Conservation (phyloP, 176 grass and related monocot genomes). For the Carex parvula region DNA sequence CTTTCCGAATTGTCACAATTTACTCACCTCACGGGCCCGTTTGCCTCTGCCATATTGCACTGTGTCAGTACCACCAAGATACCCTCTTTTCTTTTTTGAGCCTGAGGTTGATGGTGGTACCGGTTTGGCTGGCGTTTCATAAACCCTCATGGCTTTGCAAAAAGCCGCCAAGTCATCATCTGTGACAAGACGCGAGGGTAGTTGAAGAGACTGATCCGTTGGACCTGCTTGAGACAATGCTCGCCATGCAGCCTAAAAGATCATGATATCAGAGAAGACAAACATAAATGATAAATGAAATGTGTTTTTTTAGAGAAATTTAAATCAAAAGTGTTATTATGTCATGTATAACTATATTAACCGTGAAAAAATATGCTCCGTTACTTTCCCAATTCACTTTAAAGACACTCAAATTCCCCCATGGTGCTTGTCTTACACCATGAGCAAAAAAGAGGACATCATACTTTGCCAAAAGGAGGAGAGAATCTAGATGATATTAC, state of each 20-base stretch:
- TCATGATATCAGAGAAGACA: conserved; percentile 15
- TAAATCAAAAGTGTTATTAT: not conserved
- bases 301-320: not conserved
- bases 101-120: conserved; percentile 14
- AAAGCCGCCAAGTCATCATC: conserved; percentile 76
- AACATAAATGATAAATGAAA: not conserved
- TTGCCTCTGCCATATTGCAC: conserved; percentile 96
- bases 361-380: not conserved
- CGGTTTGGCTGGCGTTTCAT: conserved; percentile 50
- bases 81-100: conserved; percentile 64
- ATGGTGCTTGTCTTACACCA: not conserved
- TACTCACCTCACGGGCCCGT: conserved; percentile 88
- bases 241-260: conserved; percentile 62
- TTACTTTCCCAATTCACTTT: not conserved
- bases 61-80: conserved; percentile 71
- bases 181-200: conserved; percentile 86
- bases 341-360: not conserved
- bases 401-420: not conserved
- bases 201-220: conserved; percentile 37
- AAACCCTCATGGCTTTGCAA: conserved; percentile 82
- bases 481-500: not conserved
- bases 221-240: conserved; percentile 58
- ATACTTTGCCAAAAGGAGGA: not conserved
- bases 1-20: not conserved
- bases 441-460: not conserved